Evolutionary conservation across 1,284 basidiomycete genomes (phyloP).

Genomic region (Malassezia yamatoensis): DNA sequence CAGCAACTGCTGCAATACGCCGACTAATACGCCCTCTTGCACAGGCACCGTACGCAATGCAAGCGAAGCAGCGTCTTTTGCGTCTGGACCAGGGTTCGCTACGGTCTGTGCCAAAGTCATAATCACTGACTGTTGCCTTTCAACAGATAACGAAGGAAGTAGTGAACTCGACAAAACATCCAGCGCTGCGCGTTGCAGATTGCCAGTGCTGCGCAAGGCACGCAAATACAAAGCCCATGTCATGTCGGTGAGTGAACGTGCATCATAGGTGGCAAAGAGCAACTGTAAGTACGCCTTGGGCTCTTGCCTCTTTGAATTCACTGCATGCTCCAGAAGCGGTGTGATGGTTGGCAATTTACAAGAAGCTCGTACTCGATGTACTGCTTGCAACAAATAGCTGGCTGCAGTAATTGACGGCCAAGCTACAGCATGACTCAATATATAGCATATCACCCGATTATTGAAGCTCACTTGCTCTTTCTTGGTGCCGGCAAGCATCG

Average conservation of each 20-base stretch:
- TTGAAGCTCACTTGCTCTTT: slow-evolving; percentile 61
- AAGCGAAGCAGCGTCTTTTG: slow-evolving; percentile 21
- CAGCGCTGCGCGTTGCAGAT: slow-evolving; percentile 24
- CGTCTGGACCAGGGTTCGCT: slow-evolving; percentile 21
- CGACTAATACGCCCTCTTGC: slow-evolving; percentile 53
- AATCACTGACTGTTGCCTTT: slow-evolving; percentile 56
- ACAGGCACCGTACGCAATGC: slow-evolving; percentile 28
- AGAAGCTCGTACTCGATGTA: slow-evolving; percentile 58
- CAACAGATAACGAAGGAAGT: slow-evolving; percentile 53
- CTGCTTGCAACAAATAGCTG: slow-evolving; percentile 56
- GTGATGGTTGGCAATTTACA: slow-evolving; percentile 60
- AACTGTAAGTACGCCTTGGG: slow-evolving; percentile 51
- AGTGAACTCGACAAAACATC: slow-evolving; percentile 52
- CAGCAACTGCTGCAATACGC: slow-evolving; percentile 56
- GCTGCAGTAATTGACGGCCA: slow-evolving; percentile 55
- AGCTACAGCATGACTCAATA: slow-evolving; percentile 69
- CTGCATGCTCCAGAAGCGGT: slow-evolving; percentile 54
- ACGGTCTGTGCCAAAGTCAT: slow-evolving; percentile 49
- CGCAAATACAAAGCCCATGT: slow-evolving; percentile 22
- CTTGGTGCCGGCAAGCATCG: slow-evolving; percentile 53
- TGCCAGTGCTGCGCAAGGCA: slow-evolving; percentile 14
- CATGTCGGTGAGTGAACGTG: slow-evolving; percentile 44
- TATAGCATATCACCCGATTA: slow-evolving; percentile 63
- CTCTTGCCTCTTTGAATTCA: slow-evolving; percentile 16
- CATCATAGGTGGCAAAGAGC: slow-evolving; percentile 55